Percentiles rank a stretch among this genome's conserved stretches.
Evolutionary conservation across 2,329 filamentous ascomycete species (phyloP).

Genomic region (Trichoderma sp.): DNA sequence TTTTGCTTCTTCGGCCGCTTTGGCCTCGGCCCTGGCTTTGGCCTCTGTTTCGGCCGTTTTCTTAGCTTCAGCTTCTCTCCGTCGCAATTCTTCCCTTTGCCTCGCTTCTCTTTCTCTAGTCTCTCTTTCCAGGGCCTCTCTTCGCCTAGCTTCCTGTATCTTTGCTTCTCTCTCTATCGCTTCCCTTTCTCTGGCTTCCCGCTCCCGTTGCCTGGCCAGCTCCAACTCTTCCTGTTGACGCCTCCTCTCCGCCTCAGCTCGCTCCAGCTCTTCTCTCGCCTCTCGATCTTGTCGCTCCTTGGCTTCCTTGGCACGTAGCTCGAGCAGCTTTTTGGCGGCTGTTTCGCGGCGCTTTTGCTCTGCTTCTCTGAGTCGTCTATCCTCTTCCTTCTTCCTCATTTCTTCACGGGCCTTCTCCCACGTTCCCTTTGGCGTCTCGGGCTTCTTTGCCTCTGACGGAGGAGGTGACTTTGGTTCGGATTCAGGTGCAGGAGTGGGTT

Average conservation of each 20-base stretch:
- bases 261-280: conserved; percentile 41
- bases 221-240: conserved; percentile 37
- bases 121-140: conserved; percentile 42
- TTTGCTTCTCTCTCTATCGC: conserved; percentile 35
- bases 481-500: conserved; percentile 6
- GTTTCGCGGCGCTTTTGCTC: conserved; percentile 63
- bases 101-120: conserved; percentile 35
- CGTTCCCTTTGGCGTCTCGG: conserved; percentile 36
- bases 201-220: conserved; percentile 43
- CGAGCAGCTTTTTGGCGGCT: conserved; percentile 53
- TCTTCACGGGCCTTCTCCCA: conserved; percentile 74
- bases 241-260: conserved; percentile 33
- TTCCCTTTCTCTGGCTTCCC: conserved; percentile 41
- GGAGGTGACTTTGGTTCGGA: background rate
- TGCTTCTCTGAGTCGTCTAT: conserved; percentile 61
- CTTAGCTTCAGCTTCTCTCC: conserved; percentile 26
- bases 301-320: conserved; percentile 59
- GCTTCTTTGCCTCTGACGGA: conserved; percentile 9
- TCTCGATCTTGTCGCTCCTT: conserved; percentile 48
- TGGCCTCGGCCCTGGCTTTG: conserved; percentile 43
- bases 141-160: conserved; percentile 39
- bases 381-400: conserved; percentile 63
- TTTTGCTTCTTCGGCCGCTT: conserved; percentile 49
- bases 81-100: conserved; percentile 42
- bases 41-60: conserved; percentile 30